Evolutionary conservation across 2,329 filamentous ascomycete species (phyloP).

Genomic region (Thyridium curvatum): DNA sequence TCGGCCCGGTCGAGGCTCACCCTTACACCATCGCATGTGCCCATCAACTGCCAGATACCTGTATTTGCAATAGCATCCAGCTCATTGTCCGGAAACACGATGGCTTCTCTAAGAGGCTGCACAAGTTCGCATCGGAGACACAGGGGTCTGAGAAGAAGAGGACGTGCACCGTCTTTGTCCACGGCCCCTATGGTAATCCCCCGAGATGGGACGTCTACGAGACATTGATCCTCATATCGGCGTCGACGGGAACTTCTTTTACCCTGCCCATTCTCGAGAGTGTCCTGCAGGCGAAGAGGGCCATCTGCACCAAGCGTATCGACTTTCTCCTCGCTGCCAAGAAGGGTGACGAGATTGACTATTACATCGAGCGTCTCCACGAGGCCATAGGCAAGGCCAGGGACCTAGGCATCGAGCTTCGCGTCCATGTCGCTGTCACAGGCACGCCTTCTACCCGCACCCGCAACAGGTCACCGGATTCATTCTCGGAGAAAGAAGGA

Average conservation of each 20-base stretch:
- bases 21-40: constrained; percentile 57
- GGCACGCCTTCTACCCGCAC: constrained; percentile 11
- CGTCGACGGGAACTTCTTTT: constrained; percentile 58
- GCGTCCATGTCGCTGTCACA: constrained; percentile 49
- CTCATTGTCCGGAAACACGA: constrained; percentile 48
- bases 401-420: constrained; percentile 39
- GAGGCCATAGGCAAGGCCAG: constrained; percentile 35
- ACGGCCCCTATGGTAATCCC: constrained; percentile 50
- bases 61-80: constrained; percentile 53
- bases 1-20: constrained; percentile 50
- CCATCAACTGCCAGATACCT: constrained; percentile 40
- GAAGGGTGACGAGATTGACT: constrained; percentile 46
- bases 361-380: constrained; percentile 45
- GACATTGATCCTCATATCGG: constrained; percentile 52
- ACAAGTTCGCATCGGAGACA: constrained; percentile 34
- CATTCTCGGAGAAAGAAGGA: too few species aligned
- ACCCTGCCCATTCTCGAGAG: constrained; percentile 53
- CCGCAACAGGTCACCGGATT: constrained; percentile 7
- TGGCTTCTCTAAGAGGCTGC: constrained; percentile 51
- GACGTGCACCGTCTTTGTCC: constrained; percentile 39
- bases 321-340: constrained; percentile 47
- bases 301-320: constrained; percentile 44
- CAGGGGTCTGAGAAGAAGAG: constrained; percentile 19
- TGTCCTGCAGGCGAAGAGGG: constrained; percentile 32
- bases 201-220: constrained; percentile 53